Conservation (phyloP, 2,329 filamentous ascomycete genomes). For the Pezicula radicicola region DNA sequence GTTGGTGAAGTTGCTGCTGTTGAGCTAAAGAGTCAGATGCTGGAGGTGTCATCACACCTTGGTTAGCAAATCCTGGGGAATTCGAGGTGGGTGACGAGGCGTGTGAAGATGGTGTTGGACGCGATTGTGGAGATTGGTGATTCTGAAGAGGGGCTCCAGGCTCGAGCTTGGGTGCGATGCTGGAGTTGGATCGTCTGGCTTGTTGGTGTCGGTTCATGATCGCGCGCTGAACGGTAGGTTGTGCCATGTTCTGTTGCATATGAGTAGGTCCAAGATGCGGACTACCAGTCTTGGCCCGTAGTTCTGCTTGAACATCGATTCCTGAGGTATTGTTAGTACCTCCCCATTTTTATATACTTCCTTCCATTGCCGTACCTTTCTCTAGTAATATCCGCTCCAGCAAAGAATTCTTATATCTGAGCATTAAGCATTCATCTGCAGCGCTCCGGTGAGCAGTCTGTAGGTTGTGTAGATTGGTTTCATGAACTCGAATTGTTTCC, state of each 20-base stretch:
- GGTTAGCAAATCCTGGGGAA: conserved; percentile 58
- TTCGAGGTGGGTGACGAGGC: conserved; percentile 62
- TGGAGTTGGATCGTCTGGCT: conserved; percentile 67
- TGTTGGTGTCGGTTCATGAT: conserved; percentile 76
- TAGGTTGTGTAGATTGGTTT: conserved; percentile 87
- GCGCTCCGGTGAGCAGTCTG: conserved; percentile 93
- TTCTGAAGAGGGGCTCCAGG: conserved; percentile 38
- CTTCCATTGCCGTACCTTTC: conserved; percentile 62
- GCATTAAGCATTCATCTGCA: conserved; percentile 95
- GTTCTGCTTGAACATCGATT: conserved; percentile 95
- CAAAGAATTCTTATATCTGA: conserved; percentile 96
- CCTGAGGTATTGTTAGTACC: conserved; percentile 47
- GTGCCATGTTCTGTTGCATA: conserved; percentile 65
- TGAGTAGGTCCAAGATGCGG: conserved; percentile 72
- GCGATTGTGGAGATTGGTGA: conserved; percentile 67
- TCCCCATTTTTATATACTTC: neutral
- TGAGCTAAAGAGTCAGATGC: conserved; percentile 52
- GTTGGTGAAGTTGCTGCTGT: conserved; percentile 39
- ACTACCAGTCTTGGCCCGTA: conserved; percentile 88
- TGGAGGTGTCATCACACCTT: conserved; percentile 59
- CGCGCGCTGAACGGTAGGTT: conserved; percentile 75
- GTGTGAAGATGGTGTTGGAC: conserved; percentile 82
- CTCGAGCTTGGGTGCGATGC: conserved; percentile 73
- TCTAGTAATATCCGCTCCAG: conserved; percentile 93
- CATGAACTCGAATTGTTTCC: conserved; percentile 94